Conservation (phyloP, 129 eudicot species). For the Artemisia annua region DNA sequence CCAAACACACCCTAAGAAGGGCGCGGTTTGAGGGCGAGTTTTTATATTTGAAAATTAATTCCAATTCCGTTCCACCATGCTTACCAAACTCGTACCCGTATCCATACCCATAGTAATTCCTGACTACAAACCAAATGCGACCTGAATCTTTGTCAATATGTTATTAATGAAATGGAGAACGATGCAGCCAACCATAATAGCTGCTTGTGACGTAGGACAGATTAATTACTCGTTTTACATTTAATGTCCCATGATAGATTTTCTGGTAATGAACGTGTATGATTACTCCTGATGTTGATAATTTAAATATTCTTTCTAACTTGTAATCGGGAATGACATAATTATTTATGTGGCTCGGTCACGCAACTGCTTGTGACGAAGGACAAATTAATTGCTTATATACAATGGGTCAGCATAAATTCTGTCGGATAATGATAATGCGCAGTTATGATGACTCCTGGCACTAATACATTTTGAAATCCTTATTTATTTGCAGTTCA, state of each 20-base stretch:
- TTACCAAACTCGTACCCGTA: background rate
- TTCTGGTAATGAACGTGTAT: no score
- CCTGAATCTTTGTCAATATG: slow-evolving; percentile 1
- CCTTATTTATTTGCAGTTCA: background rate
- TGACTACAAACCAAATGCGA: slow-evolving; percentile 11
- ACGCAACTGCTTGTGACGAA: background rate
- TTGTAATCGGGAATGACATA: no score
- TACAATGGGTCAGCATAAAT: background rate
- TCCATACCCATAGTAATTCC: background rate
- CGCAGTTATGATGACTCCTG: background rate
- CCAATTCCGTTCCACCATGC: slow-evolving; percentile 11
- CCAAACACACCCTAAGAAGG: no score
- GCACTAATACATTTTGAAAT: background rate
- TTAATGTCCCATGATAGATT: background rate
- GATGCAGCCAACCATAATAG: background rate
- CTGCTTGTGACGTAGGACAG: background rate
- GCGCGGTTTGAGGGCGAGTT: no score
- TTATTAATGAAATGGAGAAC: background rate
- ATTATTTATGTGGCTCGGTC: background rate
- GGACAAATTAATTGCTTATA: background rate
- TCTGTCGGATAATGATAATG: background rate
- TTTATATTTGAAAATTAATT: background rate
- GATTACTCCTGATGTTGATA: no score
- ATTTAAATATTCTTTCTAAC: no score
- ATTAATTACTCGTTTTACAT: background rate